Evolutionary conservation across 352 stramenopile species (phyloP), one percentile per base, ranked within the genome.

Genomic region (Peronosclerospora sorghi): DNA sequence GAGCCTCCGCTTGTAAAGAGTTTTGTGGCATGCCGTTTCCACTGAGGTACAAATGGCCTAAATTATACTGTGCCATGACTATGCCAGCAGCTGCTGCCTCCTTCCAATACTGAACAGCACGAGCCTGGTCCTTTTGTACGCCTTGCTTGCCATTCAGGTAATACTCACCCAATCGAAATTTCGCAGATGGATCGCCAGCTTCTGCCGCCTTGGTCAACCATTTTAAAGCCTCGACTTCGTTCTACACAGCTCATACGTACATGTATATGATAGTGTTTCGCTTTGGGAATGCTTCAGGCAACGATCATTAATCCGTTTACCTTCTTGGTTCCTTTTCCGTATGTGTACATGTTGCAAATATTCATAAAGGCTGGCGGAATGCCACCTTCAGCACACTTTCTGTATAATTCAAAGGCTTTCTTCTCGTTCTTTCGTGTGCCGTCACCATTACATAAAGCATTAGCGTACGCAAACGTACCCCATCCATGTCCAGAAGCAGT

Each of bases 291-390:
- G 14, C 21, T 10, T 17, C 6, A 13, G 19, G 9, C 35, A 21
- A 21, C 23, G 20, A 43, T 23, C 23, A 12, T 24, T 20, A 10
- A 15, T 4, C 0, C 8, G 14, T 6, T 32, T 50, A 87, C 78
- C 60, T 91, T 92, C n/a, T 62, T 29, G 3, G 75, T 76, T 9
- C 76, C 79, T 8, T 55, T 80, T 23, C 79, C 79, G 6, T 57
- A 63, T 7, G 56, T 66, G 48, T 88, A 92, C 76, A 92, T 87
- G 47, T 84, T 89, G 49, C 75, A 68, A 27, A 92, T 71, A 29
- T 88, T 87, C 44, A 87, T 68, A 61, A 73, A 89, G 4, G 80
- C 75, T 3, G 77, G 76, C 4, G 75, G 75, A 21, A 92, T 63
- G 32, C 64, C 62, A 15, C 34, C 51, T 43, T 88, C 61, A 24